These are phyloP conservation scores for Ogataea thermomethanolica DNA, from an alignment of 805 yeast genomes.

Conservation along the genomic window DNA sequence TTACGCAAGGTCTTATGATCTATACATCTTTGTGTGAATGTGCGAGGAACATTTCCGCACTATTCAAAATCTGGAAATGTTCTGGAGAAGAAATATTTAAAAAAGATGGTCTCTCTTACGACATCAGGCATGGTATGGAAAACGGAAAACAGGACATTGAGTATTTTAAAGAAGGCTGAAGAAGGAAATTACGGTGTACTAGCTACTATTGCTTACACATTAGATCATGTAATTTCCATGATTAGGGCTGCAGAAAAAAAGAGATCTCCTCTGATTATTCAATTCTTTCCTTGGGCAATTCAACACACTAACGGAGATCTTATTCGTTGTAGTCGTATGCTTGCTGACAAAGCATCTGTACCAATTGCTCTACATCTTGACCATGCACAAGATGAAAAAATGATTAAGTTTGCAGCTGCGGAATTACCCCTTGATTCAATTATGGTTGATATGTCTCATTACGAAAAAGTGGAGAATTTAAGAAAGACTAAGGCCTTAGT, in stretches of 20 bases:
- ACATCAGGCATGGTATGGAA: too few species aligned
- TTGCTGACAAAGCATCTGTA: conserved; percentile 31
- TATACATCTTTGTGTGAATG: too few species aligned
- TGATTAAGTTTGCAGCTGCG: conserved; percentile 30
- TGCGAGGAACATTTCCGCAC: too few species aligned
- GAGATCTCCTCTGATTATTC: conserved; percentile 33
- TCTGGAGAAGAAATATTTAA: too few species aligned
- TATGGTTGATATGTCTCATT: conserved; percentile 39
- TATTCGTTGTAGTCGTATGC: conserved; percentile 26
- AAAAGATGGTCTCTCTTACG: too few species aligned
- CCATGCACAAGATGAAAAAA: conserved; percentile 33
- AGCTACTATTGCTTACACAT: conserved; percentile 34
- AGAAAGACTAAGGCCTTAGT: conserved; percentile 30
- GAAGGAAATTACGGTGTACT: conserved; percentile 33
- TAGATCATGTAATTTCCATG: conserved; percentile 35
- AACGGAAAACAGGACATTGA: too few species aligned
- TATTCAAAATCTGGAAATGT: too few species aligned
- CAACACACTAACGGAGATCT: conserved; percentile 31
- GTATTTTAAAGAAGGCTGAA: conserved; percentile 28
- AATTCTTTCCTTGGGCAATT: conserved; percentile 38
- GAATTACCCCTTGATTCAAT: conserved; percentile 37
- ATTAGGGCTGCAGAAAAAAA: conserved; percentile 35
- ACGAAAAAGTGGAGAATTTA: conserved; percentile 35
- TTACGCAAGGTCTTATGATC: too few species aligned
- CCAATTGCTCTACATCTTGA: conserved; percentile 37